Evolutionary conservation across 176 grass and related monocot genomes (phyloP), one percentile per base, ranked within the genome.

Genomic region (Carex parvula): DNA sequence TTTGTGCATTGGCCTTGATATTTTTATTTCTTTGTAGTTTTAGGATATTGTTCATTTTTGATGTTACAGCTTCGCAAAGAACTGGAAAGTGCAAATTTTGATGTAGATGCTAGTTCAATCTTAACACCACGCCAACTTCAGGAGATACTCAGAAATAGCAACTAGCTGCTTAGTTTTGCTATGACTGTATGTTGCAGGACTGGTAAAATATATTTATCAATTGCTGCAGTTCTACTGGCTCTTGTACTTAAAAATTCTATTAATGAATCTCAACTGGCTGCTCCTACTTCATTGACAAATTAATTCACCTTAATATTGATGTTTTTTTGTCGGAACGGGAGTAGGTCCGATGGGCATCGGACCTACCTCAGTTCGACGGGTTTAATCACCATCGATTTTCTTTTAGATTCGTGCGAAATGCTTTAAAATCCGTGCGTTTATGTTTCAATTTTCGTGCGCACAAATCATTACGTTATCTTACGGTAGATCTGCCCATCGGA

Each of bases 61-160:
- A 44, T 70, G 61, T 32, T 91, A 81, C 91, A 97, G 94, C 54
- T 97, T 54, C 75, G 15, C 65, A 85, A 87, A 41, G 85, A 90
- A 57, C 74, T 90, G 80, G 89, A 91, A 84, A 24, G 67, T 82
- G 84, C 80, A 53, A 88, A 97, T 86, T 97, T 93, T 55, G 91
- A 91, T n/a, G 32, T 60, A 61, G 87, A 64, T 78, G 84, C 63
- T 9, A 68, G 20, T 65, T 88, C 87, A 0, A 79, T 97, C 84
- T 87, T 93, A 66, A 85, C 85, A 74, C 22, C 59, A 1, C 77
- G 88, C 75, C 85, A 87, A 84, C 89, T 97, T 76, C 57, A 84
- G 88, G 70, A 87, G 26, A 85, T 88, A 26, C 30, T 85, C 83
- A 22, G 10, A 85, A 85, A 2, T 87, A 80, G 82, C 22, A 62